Evolutionary conservation across 106 monocot species (phyloP).

Genomic region (Hemerocallis citrina): DNA sequence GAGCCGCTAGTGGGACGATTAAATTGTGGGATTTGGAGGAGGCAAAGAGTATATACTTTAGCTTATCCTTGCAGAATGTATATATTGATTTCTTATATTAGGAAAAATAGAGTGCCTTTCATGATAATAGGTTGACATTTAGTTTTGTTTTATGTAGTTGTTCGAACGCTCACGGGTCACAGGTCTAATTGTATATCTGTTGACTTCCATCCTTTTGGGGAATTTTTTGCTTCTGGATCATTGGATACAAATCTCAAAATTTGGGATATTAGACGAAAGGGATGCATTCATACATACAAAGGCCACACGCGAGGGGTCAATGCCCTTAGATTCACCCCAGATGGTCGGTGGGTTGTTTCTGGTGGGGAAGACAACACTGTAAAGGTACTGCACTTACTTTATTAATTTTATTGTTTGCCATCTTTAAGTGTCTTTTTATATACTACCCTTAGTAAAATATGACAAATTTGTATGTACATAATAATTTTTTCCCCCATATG

Average conservation of each 20-base stretch:
- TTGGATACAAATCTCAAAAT: constrained; percentile 93
- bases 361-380: constrained; percentile 85
- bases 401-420: background rate
- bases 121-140: background rate
- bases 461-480: background rate
- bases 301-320: constrained; percentile 89
- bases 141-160: constrained; percentile 38
- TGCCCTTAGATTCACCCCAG: constrained; percentile 92
- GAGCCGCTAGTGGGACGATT: constrained; percentile 90
- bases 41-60: constrained; percentile 61
- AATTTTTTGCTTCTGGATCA: constrained; percentile 95
- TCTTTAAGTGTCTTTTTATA: background rate
- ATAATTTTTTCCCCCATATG: background rate
- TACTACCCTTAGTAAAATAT: background rate
- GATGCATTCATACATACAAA: constrained; percentile 98
- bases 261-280: constrained; percentile 93
- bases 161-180: constrained; percentile 92
- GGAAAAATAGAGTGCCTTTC: background rate
- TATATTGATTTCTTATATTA: background rate
- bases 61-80: background rate
- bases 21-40: constrained; percentile 98
- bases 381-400: constrained; percentile 43
- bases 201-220: constrained; percentile 97
- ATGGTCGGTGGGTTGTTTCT: constrained; percentile 97
- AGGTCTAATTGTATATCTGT: constrained; percentile 89